Percentiles rank a stretch among this genome's conserved stretches.
Conservation (phyloP, 129 eudicot genomes). For the Saussurea involucrata region DNA sequence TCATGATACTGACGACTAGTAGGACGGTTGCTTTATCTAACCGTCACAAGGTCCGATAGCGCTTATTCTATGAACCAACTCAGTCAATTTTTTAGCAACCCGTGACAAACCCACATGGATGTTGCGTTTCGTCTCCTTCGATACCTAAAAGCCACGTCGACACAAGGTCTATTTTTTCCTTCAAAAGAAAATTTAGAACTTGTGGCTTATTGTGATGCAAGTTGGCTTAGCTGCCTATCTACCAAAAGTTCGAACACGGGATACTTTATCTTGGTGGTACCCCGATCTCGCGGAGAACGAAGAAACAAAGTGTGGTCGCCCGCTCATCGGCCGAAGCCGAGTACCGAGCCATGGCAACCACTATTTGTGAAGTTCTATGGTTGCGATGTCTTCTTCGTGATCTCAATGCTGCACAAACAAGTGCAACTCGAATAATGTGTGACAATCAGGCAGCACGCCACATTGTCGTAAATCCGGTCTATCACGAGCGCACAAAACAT, state of each 20-base stretch:
- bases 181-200: background rate
- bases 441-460: background rate
- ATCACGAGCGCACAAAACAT: background rate
- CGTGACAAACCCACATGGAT: background rate
- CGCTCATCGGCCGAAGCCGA: background rate
- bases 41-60: background rate
- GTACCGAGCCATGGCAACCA: background rate
- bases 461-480: background rate
- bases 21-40: background rate
- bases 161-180: background rate
- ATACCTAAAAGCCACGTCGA: background rate
- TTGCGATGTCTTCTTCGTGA: background rate
- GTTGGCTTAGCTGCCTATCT: background rate
- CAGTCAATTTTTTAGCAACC: background rate
- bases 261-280: background rate
- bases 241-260: background rate
- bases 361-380: background rate
- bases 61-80: background rate
- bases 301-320: background rate
- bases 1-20: background rate
- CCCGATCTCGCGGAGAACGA: background rate
- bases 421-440: background rate
- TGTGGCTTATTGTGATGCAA: background rate
- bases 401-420: background rate
- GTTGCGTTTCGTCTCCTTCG: background rate